Evolutionary conservation across 768 basidiomycete species (phyloP).

Genomic region (Russula sp.): DNA sequence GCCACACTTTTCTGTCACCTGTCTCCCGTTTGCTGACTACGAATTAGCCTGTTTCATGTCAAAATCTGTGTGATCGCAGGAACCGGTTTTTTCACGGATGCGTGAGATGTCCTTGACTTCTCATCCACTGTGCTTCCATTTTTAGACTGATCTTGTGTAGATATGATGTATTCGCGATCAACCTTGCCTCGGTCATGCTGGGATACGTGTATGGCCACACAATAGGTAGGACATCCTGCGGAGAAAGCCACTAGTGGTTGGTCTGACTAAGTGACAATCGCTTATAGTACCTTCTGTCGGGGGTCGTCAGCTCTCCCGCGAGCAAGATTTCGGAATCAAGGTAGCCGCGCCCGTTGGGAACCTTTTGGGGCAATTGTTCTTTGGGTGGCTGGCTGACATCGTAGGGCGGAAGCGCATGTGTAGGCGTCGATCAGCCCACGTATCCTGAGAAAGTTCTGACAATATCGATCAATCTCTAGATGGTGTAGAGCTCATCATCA

Average conservation of each 20-base stretch:
- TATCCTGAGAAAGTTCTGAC: neutral
- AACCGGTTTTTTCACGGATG: constrained; percentile 89
- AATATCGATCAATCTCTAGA: constrained; percentile 33
- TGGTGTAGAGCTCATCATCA: constrained; percentile 72
- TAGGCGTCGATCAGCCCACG: constrained; percentile 32
- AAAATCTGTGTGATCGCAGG: constrained; percentile 48
- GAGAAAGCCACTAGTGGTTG: neutral
- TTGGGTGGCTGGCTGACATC: constrained; percentile 41
- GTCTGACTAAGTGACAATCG: neutral
- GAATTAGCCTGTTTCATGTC: constrained; percentile 42
- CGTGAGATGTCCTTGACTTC: constrained; percentile 36
- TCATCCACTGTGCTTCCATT: neutral
- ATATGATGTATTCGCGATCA: constrained; percentile 88
- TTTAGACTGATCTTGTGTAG: constrained; percentile 28
- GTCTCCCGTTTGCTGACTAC: neutral
- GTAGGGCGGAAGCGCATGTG: constrained; percentile 54
- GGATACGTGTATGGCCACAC: constrained; percentile 65
- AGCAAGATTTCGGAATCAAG: constrained; percentile 36
- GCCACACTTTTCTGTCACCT: neutral
- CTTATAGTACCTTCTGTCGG: neutral
- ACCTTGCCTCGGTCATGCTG: constrained; percentile 75
- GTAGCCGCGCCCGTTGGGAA: constrained; percentile 39
- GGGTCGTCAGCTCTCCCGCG: neutral
- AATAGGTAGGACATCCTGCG: neutral
- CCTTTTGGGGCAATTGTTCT: constrained; percentile 38